phyloP scores from a whole-genome alignment of 1,284 basidiomycete genomes.

The Trametes versicolor region DNA sequence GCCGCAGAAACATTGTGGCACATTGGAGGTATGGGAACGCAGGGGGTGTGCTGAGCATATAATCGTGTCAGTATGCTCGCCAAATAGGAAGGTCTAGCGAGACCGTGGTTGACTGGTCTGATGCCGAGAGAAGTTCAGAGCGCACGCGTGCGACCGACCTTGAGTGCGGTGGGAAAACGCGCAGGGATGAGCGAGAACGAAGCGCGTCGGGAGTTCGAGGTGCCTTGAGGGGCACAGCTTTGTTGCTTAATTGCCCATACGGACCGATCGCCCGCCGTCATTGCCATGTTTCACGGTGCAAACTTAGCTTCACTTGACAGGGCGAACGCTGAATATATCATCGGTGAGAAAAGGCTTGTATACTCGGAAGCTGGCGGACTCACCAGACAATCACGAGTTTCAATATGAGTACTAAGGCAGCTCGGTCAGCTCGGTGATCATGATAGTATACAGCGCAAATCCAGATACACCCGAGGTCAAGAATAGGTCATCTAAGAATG shows the following conservation, averaged over 20 bases:
- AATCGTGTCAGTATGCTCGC: constrained; percentile 8
- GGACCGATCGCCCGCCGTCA: neutral
- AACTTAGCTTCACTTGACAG: neutral
- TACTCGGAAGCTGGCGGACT: neutral
- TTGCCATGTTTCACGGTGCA: neutral
- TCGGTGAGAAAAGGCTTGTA: neutral
- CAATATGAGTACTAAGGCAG: neutral
- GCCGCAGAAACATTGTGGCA: neutral
- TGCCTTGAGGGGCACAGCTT: constrained; percentile 10
- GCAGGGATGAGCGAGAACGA: neutral
- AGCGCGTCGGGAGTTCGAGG: neutral
- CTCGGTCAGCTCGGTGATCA: neutral
- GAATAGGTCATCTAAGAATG: neutral
- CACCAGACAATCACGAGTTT: neutral
- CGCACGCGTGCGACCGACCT: constrained; percentile 1
- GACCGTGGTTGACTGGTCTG: constrained; percentile 3
- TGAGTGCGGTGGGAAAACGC: neutral
- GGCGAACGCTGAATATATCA: no score
- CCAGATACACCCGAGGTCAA: neutral
- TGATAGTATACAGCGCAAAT: neutral
- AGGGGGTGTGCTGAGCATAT: constrained; percentile 1
- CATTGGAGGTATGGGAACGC: constrained; percentile 17
- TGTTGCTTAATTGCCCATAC: constrained; percentile 1
- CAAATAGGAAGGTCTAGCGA: neutral
- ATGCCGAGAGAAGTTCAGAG: neutral